These are phyloP conservation scores for Nakaseomyces kungkrabaensis DNA, from an alignment of 1,139 yeast species.

Conservation along the genomic window DNA sequence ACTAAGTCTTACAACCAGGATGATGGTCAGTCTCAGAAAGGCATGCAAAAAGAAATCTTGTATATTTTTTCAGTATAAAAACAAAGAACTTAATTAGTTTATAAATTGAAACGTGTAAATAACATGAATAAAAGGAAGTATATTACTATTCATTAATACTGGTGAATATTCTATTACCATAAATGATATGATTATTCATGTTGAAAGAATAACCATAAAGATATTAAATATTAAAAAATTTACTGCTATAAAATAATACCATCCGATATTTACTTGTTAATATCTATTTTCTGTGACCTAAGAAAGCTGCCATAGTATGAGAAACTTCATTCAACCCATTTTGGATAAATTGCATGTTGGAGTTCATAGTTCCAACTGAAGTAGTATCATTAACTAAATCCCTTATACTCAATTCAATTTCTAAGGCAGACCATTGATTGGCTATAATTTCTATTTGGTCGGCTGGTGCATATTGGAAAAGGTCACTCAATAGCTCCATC, in stretches of 20 bases:
- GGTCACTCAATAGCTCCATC: constrained; percentile 39
- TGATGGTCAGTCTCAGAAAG: neutral
- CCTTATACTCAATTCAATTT: constrained; percentile 28
- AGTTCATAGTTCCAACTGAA: constrained; percentile 9
- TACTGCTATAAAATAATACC: too few species aligned
- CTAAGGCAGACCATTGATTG: constrained; percentile 37
- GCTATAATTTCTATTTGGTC: constrained; percentile 33
- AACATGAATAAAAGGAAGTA: neutral
- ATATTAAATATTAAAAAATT: too few species aligned
- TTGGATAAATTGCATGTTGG: neutral
- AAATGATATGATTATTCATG: too few species aligned
- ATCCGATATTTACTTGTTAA: too few species aligned
- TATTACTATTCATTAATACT: neutral
- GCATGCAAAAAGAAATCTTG: neutral
- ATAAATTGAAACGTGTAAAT: neutral
- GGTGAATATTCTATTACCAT: too few species aligned
- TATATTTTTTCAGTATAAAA: neutral
- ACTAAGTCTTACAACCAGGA: too few species aligned
- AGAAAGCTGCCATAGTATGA: constrained; percentile 5
- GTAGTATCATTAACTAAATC: constrained; percentile 22
- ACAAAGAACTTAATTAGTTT: neutral
- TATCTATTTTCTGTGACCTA: constrained; percentile 5
- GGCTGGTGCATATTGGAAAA: constrained; percentile 36
- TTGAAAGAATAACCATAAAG: too few species aligned
- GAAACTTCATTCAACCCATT: constrained; percentile 6